A percentile compares a stretch with the other conserved stretches of the same genome.
Conservation (phyloP, 208 protist species). For the Entamoeba invadens region DNA sequence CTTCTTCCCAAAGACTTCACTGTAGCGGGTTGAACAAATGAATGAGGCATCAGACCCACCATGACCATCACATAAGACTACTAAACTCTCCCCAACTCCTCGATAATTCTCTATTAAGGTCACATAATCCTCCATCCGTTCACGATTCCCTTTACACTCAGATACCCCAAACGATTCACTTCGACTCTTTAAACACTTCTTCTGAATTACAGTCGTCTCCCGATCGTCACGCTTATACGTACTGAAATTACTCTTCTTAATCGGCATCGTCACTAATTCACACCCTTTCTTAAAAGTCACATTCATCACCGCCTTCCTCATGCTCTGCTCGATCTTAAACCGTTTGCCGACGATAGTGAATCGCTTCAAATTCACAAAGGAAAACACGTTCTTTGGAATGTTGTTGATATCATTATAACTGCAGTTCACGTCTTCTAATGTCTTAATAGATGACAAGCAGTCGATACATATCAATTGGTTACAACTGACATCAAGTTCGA, state of each 20-base stretch:
- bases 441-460: background rate
- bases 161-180: background rate
- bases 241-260: background rate
- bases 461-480: background rate
- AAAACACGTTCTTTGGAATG: background rate
- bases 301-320: background rate
- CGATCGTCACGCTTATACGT: background rate
- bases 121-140: background rate
- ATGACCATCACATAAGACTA: background rate
- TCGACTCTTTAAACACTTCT: background rate
- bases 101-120: background rate
- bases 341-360: background rate
- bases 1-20: background rate
- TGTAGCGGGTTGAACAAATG: background rate
- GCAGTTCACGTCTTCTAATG: background rate
- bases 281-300: background rate
- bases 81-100: background rate
- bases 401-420: background rate
- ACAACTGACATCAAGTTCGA: background rate
- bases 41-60: background rate
- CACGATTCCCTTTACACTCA: background rate
- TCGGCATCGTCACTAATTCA: background rate
- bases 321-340: background rate
- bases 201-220: too few relatives aligned
- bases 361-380: background rate